Conservation (phyloP, 306 rosid genomes). For the Trifolium pratense region DNA sequence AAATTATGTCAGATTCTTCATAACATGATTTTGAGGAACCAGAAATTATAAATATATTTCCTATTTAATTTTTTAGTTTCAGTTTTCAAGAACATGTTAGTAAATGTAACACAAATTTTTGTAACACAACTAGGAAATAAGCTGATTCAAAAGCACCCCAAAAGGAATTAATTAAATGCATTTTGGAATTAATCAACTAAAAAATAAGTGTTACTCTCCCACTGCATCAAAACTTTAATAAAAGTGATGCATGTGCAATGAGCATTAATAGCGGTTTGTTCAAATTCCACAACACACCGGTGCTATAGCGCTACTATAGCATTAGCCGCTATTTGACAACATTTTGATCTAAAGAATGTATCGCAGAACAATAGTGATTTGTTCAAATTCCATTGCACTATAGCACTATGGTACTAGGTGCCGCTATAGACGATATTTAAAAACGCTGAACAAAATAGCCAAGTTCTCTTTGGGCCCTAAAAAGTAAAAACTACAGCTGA, state of each 20-base stretch:
- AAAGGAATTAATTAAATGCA: neutral
- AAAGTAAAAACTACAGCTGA: neutral
- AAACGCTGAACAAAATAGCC: too few species aligned
- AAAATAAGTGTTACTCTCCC: neutral
- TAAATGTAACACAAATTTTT: neutral
- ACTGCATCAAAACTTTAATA: constrained; percentile 14
- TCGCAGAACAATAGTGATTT: neutral
- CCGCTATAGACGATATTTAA: neutral
- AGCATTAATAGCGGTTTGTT: neutral
- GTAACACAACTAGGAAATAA: neutral
- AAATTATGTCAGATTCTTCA: constrained; percentile 1
- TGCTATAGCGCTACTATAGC: neutral
- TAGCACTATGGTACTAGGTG: neutral
- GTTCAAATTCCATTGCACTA: too few species aligned
- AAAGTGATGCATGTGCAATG: constrained; percentile 20
- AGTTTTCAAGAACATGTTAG: neutral
- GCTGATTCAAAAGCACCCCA: neutral
- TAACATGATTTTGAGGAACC: constrained; percentile 20
- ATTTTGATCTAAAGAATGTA: neutral
- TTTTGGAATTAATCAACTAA: too few species aligned
- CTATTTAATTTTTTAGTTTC: neutral
- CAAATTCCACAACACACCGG: neutral
- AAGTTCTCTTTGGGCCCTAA: neutral
- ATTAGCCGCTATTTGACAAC: neutral
- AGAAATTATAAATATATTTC: constrained; percentile 10